These are phyloP conservation scores for Rosa persica DNA, from an alignment of 306 rosid genomes.

Conservation along the genomic window DNA sequence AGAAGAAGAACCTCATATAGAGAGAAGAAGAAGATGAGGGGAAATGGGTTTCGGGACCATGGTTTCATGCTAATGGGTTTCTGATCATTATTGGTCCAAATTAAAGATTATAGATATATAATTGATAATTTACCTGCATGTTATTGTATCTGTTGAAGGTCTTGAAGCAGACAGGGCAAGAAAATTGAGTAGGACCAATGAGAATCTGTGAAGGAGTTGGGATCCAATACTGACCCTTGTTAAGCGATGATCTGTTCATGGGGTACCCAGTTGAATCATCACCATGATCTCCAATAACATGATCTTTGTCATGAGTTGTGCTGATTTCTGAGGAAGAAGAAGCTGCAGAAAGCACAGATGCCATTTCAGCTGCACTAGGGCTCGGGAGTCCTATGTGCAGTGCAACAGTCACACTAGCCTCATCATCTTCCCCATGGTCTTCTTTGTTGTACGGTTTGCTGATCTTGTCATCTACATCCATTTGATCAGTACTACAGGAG, in stretches of 20 bases:
- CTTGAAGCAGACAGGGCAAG: conserved; percentile 98
- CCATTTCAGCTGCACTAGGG: conserved; percentile 94
- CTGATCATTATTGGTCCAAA: not conserved
- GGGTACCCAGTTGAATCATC: conserved; percentile 47
- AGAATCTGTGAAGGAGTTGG: conserved; percentile 99
- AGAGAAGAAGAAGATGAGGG: not conserved
- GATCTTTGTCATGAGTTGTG: conserved; percentile 17
- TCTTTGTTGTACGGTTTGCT: not conserved
- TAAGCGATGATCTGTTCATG: conserved; percentile 34
- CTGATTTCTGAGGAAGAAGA: conserved; percentile 46
- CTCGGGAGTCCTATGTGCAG: conserved; percentile 94
- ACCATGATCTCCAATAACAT: conserved; percentile 23
- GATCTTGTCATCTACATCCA: conserved; percentile 40
- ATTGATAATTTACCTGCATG: conserved; percentile 70
- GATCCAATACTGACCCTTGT: conserved; percentile 98
- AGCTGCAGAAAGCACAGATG: conserved; percentile 48
- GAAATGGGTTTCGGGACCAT: not conserved
- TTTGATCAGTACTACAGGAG: conserved; percentile 26
- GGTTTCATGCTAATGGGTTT: not conserved
- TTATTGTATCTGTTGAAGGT: conserved; percentile 98
- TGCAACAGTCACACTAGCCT: conserved; percentile 68
- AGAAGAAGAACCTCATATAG: not conserved
- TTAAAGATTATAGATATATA: not conserved
- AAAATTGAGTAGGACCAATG: conserved; percentile 96
- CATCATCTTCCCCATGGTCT: conserved; percentile 21